These are phyloP conservation scores for Zoysia pacifica DNA, from an alignment of 176 grass and related monocot species.

Conservation along the genomic window DNA sequence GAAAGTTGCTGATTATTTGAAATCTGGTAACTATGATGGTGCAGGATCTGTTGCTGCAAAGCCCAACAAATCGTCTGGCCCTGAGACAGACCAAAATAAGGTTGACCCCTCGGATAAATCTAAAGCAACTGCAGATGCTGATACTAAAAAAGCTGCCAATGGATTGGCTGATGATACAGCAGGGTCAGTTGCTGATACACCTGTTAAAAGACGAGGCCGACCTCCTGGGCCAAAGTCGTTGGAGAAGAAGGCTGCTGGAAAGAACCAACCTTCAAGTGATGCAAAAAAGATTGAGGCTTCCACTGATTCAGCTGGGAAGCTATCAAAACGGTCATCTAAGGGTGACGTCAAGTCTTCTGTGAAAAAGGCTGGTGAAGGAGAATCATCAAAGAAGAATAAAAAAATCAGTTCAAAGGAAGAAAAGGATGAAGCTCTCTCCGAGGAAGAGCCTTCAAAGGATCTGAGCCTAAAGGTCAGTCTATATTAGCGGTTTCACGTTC, in stretches of 20 bases:
- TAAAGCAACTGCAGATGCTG: slow-evolving; percentile 22
- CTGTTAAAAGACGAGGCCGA: slow-evolving; percentile 58
- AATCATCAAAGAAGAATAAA: slow-evolving; percentile 54
- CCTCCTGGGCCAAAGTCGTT: slow-evolving; percentile 47
- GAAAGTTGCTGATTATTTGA: slow-evolving; percentile 46
- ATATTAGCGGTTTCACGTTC: slow-evolving; percentile 19
- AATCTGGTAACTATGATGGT: slow-evolving; percentile 43
- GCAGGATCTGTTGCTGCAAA: slow-evolving; percentile 24
- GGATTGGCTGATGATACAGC: slow-evolving; percentile 47
- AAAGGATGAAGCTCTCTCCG: slow-evolving; percentile 35
- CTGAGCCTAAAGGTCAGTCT: slow-evolving; percentile 53
- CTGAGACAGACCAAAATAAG: slow-evolving; percentile 40
- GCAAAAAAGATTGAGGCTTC: slow-evolving; percentile 49
- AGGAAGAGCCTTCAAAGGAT: slow-evolving; percentile 44
- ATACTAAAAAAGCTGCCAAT: slow-evolving; percentile 41
- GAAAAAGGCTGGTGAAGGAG: slow-evolving; percentile 52
- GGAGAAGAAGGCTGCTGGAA: slow-evolving; percentile 51
- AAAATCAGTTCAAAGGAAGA: slow-evolving; percentile 45
- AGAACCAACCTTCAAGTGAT: slow-evolving; percentile 33
- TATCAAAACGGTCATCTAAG: slow-evolving; percentile 46
- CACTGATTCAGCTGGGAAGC: slow-evolving; percentile 57
- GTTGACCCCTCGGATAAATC: slow-evolving; percentile 13
- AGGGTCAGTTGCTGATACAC: slow-evolving; percentile 25
- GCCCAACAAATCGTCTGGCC: slow-evolving; percentile 24
- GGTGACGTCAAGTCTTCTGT: slow-evolving; percentile 35